Conservation (phyloP, 2,329 filamentous ascomycete genomes). For the Ceratocystis papillata region DNA sequence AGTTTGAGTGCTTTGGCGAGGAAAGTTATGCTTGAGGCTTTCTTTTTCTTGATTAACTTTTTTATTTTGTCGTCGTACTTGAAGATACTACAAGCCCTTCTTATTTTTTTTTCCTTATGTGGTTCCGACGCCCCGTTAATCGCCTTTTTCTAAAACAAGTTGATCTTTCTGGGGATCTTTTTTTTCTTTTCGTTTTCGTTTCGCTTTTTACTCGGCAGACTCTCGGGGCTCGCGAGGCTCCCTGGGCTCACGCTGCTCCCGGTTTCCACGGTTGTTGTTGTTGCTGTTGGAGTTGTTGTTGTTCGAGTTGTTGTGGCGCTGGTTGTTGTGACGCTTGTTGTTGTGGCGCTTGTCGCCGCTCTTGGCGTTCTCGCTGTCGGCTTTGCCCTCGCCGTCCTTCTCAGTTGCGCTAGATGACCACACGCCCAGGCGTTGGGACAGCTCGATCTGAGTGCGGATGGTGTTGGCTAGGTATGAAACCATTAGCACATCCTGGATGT, state of each 20-base stretch:
- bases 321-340: conserved; percentile 35
- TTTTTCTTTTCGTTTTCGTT: conserved; percentile 9
- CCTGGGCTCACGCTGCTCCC: conserved; percentile 29
- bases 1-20: not conserved
- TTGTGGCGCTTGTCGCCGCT: conserved; percentile 38
- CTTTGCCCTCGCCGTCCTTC: conserved; percentile 41
- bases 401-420: conserved; percentile 48
- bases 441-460: conserved; percentile 96
- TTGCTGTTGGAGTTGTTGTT: conserved; percentile 38
- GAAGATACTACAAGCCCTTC: conserved; percentile 16
- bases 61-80: conserved; percentile 10
- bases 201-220: conserved; percentile 31
- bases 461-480: conserved; percentile 98
- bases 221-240: conserved; percentile 26
- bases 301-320: conserved; percentile 36
- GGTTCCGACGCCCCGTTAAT: not conserved
- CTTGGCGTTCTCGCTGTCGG: conserved; percentile 35
- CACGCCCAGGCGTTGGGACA: conserved; percentile 89
- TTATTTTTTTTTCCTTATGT: conserved; percentile 20
- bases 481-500: conserved; percentile 97
- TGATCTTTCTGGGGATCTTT: conserved; percentile 10
- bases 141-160: not conserved
- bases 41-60: not conserved
- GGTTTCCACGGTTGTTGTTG: conserved; percentile 39
- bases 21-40: conserved; percentile 2